Evolutionary conservation across 2,329 filamentous ascomycete genomes (phyloP), one percentile per base, ranked within the genome.

Genomic region (Colletotrichum siamense): DNA sequence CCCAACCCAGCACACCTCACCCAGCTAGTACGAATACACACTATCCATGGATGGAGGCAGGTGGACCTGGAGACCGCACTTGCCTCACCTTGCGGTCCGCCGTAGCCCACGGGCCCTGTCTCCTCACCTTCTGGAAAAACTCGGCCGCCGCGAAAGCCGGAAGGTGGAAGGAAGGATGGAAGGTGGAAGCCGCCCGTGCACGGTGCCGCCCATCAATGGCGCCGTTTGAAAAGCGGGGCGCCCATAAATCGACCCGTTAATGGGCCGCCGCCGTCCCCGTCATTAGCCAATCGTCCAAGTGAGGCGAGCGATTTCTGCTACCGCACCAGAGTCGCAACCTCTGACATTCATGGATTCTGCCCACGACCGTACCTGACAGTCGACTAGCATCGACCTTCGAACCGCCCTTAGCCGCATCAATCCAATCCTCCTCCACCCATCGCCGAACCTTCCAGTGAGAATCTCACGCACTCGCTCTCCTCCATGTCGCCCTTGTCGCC

Each of bases 61-160:
- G 55, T 59, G 55, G 55, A 28, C 15, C 55, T 59, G 24, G 55
- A 59, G 55, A 52, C 44, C 44, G 44, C 44, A 52, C 44, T 52
- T 52, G n/a, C 44, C 44, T 22, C 13, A 52, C n/a, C 44, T n/a
- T 36, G 2, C 44, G 44, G 44, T 52, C 44, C n/a, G n/a, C 44
- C 44, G 69, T 72, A 52, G 73, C 34, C 44, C 44, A 22, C 39
- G n/a, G n/a, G n/a, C n/a, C n/a, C n/a, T 10, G 57, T 57, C 73
- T 36, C 73, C 73, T 76, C 73, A 69, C 28, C 70, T 76, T 76
- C 73, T 76, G 73, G 73, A 76, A 76, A 73, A 73, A 76, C 70
- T 69, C 70, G 70, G 64, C 70, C 64, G 49, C 70, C 64, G 73
- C 64, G 57, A 73, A 64, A 76, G 73, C 70, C 73, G 73, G 73